phyloP scores from a whole-genome alignment of 2,329 filamentous ascomycete species.

The Xylaria sp. region DNA sequence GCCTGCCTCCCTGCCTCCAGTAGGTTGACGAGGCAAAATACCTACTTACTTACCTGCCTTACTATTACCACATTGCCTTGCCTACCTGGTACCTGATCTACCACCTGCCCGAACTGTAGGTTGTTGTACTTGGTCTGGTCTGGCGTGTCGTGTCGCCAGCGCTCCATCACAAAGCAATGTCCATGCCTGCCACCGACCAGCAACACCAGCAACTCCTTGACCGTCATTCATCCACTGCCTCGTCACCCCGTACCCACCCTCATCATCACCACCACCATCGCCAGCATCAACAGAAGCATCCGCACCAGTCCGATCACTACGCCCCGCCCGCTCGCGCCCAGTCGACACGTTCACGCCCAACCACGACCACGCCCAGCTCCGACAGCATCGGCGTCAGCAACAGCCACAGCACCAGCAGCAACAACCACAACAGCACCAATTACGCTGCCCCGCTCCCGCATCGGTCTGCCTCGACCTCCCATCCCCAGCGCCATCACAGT shows the following conservation, averaged over 20 bases:
- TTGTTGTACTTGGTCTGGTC: conserved; percentile 24
- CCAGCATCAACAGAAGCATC: conserved; percentile 37
- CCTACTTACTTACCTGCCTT: conserved; percentile 25
- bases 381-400: conserved; percentile 36
- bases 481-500: conserved; percentile 52
- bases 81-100: conserved; percentile 20
- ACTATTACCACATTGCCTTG: conserved; percentile 29
- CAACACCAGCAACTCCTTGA: conserved; percentile 45
- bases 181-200: conserved; percentile 44
- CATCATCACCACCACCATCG: conserved; percentile 46
- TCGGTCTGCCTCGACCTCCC: conserved; percentile 46
- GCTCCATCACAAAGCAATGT: conserved; percentile 46
- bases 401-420: conserved; percentile 29
- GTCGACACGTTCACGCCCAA: conserved; percentile 52
- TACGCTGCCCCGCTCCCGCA: conserved; percentile 41
- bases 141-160: conserved; percentile 33
- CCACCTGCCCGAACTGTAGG: conserved; percentile 38
- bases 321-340: conserved; percentile 49
- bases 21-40: conserved; percentile 30
- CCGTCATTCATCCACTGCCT: conserved; percentile 38
- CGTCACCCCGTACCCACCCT: conserved; percentile 45
- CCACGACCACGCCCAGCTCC: conserved; percentile 40
- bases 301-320: conserved; percentile 26
- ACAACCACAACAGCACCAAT: conserved; percentile 36
- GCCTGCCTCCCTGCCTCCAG: neutral